Evolutionary conservation across 2,329 filamentous ascomycete genomes (phyloP).

Genomic region (Colletotrichum navitas): DNA sequence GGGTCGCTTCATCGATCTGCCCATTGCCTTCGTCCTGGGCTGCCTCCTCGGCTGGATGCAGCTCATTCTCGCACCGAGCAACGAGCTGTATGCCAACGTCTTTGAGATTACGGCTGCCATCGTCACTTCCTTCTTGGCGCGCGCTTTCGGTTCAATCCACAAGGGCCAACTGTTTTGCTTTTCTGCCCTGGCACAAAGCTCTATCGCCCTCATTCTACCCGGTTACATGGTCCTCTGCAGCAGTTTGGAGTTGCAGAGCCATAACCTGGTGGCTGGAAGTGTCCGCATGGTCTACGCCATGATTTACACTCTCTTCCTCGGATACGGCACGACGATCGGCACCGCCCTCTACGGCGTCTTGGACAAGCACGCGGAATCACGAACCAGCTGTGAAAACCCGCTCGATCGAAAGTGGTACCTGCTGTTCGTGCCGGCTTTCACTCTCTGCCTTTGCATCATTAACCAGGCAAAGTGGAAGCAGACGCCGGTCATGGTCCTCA

Average conservation of each 20-base stretch:
- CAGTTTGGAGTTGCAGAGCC: conserved; percentile 73
- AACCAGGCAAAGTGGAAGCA: conserved; percentile 87
- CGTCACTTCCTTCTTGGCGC: conserved; percentile 75
- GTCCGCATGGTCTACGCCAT: conserved; percentile 79
- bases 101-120: conserved; percentile 69
- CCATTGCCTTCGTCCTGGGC: conserved; percentile 81
- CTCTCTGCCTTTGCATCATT: conserved; percentile 78
- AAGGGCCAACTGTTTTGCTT: conserved; percentile 75
- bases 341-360: conserved; percentile 70
- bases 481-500: conserved; percentile 79
- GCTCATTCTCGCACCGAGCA: conserved; percentile 79
- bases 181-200: conserved; percentile 78
- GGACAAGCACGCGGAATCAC: conserved; percentile 61
- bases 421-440: conserved; percentile 76
- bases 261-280: conserved; percentile 73
- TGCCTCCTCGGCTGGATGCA: conserved; percentile 81
- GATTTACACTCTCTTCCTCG: conserved; percentile 75
- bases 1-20: conserved; percentile 81
- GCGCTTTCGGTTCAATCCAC: conserved; percentile 76
- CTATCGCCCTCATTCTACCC: conserved; percentile 80
- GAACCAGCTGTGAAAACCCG: conserved; percentile 49
- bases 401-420: conserved; percentile 62
- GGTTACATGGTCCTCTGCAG: conserved; percentile 67
- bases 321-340: conserved; percentile 75
- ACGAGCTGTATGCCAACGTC: conserved; percentile 74